A percentile compares a stretch with the other conserved stretches of the same genome.
Evolutionary conservation across 768 basidiomycete genomes (phyloP).

Genomic region (Amanita muscaria): DNA sequence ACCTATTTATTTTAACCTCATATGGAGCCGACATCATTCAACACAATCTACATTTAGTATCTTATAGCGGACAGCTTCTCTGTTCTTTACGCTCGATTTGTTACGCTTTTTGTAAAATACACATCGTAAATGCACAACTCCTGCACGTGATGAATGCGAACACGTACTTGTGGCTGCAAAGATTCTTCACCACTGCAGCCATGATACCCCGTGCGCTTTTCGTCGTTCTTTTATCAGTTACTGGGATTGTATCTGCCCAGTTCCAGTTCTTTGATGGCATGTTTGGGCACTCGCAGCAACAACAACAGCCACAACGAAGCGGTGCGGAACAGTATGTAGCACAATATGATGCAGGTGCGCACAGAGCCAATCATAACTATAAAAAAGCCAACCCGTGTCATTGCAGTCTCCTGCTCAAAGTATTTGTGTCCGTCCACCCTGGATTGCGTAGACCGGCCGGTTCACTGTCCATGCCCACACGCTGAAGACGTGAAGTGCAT

Average conservation of each 20-base stretch:
- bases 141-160: constrained; percentile 6
- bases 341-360: constrained; percentile 53
- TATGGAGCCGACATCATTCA: background rate
- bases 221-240: constrained; percentile 25
- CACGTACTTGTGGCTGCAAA: background rate
- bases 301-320: constrained; percentile 48
- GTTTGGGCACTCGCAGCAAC: constrained; percentile 58
- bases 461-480: constrained; percentile 75
- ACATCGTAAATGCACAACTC: background rate
- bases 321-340: constrained; percentile 56
- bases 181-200: background rate
- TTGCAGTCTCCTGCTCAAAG: constrained; percentile 56
- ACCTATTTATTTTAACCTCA: constrained; percentile 8
- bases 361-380: too few relatives aligned
- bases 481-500: constrained; percentile 69
- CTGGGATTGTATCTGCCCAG: constrained; percentile 44
- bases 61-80: background rate
- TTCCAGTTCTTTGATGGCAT: constrained; percentile 76
- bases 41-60: constrained; percentile 4
- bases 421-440: constrained; percentile 74
- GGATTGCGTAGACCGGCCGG: constrained; percentile 51
- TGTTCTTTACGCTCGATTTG: background rate
- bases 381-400: too few relatives aligned
- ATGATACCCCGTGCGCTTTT: constrained; percentile 7
- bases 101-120: background rate